phyloP scores from a whole-genome alignment of 768 basidiomycete genomes.

The Lactifluus echinatus region DNA sequence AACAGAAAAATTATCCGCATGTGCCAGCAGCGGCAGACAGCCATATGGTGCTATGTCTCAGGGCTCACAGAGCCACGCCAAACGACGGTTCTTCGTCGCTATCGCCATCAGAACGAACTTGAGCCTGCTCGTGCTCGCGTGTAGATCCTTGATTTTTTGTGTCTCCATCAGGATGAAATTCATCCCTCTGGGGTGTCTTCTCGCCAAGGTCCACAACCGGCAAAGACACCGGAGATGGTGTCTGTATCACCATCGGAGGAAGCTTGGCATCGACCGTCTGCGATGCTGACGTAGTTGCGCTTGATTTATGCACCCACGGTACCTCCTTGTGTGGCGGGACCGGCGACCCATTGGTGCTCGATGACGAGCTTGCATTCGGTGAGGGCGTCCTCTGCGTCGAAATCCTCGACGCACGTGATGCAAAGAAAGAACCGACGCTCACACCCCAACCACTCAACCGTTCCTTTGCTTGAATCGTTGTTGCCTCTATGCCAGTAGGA shows the following conservation, averaged over 20 bases:
- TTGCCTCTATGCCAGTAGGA: slow-evolving; percentile 22
- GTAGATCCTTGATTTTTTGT: neutral
- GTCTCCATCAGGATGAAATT: neutral
- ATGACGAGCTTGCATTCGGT: slow-evolving; percentile 5
- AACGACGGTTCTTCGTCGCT: slow-evolving; percentile 15
- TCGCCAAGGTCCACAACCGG: neutral
- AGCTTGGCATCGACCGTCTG: neutral
- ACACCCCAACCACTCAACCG: slow-evolving; percentile 16
- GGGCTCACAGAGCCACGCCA: slow-evolving; percentile 13
- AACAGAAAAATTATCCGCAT: neutral
- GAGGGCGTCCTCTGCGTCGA: slow-evolving; percentile 1
- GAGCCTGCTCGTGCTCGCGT: neutral
- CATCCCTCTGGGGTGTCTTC: slow-evolving; percentile 1
- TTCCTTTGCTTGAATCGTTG: slow-evolving; percentile 16
- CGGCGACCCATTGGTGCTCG: slow-evolving; percentile 6
- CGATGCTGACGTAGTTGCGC: neutral
- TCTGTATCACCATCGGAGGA: neutral
- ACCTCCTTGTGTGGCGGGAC: neutral
- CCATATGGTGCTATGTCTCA: neutral
- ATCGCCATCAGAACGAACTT: neutral
- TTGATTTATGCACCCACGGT: neutral
- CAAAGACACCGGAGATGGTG: neutral
- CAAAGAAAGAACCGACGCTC: slow-evolving; percentile 20
- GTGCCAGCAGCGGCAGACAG: slow-evolving; percentile 3
- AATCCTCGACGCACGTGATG: slow-evolving; percentile 11